These are phyloP conservation scores for Candida multigemmis DNA, from an alignment of 805 yeast species.

Conservation along the genomic window DNA sequence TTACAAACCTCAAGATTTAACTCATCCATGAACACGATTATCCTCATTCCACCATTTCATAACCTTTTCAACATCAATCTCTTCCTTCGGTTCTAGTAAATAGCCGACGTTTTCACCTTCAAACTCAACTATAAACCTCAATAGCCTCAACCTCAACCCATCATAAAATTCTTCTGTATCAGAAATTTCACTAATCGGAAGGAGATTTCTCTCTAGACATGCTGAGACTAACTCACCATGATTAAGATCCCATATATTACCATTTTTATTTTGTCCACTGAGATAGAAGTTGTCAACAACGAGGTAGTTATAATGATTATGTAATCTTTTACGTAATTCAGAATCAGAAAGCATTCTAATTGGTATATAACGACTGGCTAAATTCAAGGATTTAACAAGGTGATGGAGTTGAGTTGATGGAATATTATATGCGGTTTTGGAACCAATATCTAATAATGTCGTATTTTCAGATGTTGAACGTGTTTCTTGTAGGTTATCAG, in stretches of 20 bases:
- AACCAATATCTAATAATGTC: conserved; percentile 20
- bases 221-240: conserved; percentile 44
- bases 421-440: conserved; percentile 40
- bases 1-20: too few species aligned
- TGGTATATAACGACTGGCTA: conserved; percentile 34
- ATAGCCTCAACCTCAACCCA: conserved; percentile 24
- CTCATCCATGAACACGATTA: too few species aligned
- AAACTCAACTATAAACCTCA: conserved; percentile 32
- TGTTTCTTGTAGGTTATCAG: conserved; percentile 5
- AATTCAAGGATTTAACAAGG: conserved; percentile 25
- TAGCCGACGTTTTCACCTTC: conserved; percentile 30
- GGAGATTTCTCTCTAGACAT: conserved; percentile 49
- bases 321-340: conserved; percentile 24
- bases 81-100: conserved; percentile 1
- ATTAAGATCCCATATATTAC: conserved; percentile 37
- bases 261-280: conserved; percentile 24
- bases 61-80: too few species aligned
- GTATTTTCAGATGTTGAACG: too few species aligned
- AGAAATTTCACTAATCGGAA: conserved; percentile 7
- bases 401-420: conserved; percentile 26
- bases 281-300: conserved; percentile 44
- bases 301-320: conserved; percentile 33
- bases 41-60: too few species aligned
- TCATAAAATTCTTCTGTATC: conserved; percentile 9
- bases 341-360: conserved; percentile 26